phyloP scores from a whole-genome alignment of 2,329 filamentous ascomycete genomes.

The Thielaviopsis ethacetica region DNA sequence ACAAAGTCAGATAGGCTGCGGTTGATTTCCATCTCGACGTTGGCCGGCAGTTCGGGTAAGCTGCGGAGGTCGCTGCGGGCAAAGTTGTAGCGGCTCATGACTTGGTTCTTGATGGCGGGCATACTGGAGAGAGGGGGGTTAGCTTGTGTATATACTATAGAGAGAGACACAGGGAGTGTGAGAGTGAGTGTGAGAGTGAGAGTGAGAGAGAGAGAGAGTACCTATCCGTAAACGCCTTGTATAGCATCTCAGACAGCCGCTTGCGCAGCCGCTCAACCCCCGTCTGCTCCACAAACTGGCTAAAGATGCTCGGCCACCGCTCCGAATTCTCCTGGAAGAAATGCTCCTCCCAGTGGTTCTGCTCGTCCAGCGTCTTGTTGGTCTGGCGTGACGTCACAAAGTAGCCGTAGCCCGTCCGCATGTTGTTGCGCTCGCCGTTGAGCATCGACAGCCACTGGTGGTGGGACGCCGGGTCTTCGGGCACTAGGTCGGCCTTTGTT shows the following conservation, averaged over 20 bases:
- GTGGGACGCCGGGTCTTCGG: conserved; percentile 28
- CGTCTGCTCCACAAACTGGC: conserved; percentile 29
- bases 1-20: conserved; percentile 43
- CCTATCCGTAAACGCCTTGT: conserved; percentile 36
- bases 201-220: conserved; percentile 13
- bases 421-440: conserved; percentile 37
- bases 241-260: conserved; percentile 36
- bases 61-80: conserved; percentile 38
- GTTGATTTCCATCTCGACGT: conserved; percentile 49
- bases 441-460: conserved; percentile 49
- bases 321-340: conserved; percentile 29
- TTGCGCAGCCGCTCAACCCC: conserved; percentile 36
- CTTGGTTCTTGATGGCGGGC: conserved; percentile 37
- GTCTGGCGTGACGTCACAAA: conserved; percentile 59
- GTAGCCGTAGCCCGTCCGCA: conserved; percentile 51
- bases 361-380: conserved; percentile 34
- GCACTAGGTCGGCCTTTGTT: conserved; percentile 67
- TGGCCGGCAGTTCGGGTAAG: conserved; percentile 51
- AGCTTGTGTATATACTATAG: neutral
- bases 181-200: too few species aligned
- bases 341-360: conserved; percentile 33
- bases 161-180: too few species aligned
- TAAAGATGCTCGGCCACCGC: conserved; percentile 34
- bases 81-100: conserved; percentile 28
- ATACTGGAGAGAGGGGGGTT: conserved; percentile 20